Evolutionary conservation across 139 green algal species (phyloP), one percentile per base, ranked within the genome.

Genomic region (Pseudopediastrum boryanum): DNA sequence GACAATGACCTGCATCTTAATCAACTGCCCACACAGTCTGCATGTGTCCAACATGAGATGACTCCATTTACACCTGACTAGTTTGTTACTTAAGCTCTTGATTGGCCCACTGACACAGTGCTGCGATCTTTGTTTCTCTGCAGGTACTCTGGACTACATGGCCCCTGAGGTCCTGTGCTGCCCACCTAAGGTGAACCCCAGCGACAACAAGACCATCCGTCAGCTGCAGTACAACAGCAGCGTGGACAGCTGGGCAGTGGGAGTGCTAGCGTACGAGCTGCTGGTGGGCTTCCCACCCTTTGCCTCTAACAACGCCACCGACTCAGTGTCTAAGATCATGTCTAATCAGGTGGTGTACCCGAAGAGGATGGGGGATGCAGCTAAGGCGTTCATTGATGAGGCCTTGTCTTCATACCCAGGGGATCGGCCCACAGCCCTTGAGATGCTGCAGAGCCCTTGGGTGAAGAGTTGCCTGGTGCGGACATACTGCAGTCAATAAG

Each of bases 121-220:
- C 6, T 6, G 65, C 8, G 27, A n/a, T 54, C 39, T 12, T 19
- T 13, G 16, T 16, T 23, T 10, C 3, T 13, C 29, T 36, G 8
- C 62, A 54, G 36, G 48, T 3, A 75, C 48, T 25, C 19, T 83
- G 41, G 61, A 79, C 69, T 80, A 86, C 52, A 90, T 88, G 84
- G 83, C 89, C 0, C 89, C 89, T 8, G 89, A 93, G 72, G 85
- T 92, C 29, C 78, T 92, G 58, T 67, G 71, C 13, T 92, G 88
- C 77, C 85, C 85, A 10, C 75, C 83, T 42, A 92, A 90, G 70
- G 86, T 84, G 52, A 65, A 86, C 50, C 88, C 88, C 41, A 59
- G 85, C 50, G 85, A 92, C 62, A 90, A 90, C 82, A 92, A 92
- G 79, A 77, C 85, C 64, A 84, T 81, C 43, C 38, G 41, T 21